Base-by-base conservation (phyloP, 352 stramenopile species). In the Phytophthora ramorum region DNA sequence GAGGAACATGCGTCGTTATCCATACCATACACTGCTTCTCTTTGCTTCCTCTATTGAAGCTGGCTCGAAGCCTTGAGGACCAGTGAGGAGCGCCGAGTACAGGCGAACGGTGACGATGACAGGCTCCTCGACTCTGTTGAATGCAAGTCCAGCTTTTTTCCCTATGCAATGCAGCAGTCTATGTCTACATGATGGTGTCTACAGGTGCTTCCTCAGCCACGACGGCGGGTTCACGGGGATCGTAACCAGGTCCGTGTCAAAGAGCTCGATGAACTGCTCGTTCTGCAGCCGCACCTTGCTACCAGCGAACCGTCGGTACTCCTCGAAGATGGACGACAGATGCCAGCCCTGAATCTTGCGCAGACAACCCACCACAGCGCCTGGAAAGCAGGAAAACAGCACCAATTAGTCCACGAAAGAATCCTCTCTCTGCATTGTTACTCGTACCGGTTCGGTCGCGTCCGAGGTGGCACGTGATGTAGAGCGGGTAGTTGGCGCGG, bases 201-300 rank as follows among this genome's bases (percentile, higher is more conserved):
- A 73, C 30, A 64, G 45, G 26, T 90, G 81, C 69, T 91, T 91
- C 40, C 81, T 72, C 26, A 94, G 61, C 87, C 85, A 96, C 12
- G 81, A 73, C 12, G 83, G 89, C 30, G 83, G 84, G 65, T 91
- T 89, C 47, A 81, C 73, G 14, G 87, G 89, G 38, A 96, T 92
- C 30, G 85, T 89, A 19, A 98, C 87, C 32, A 98, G 78, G 61
- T 98, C 92, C 44, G 91, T 97, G 68, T 98, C 92, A 63, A 98
- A 98, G n/a, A 98, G 82, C 65, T 98, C 92, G 51, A 98, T 98
- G 75, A 98, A 98, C 70, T 98, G 92, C 73, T 98, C 92, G 75
- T 97, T 97, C 71, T 97, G 90, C 20, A 97, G 87, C 35, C 89
- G 77, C 69, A 97, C 90, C 75, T 97, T 96, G 58, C 80, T 96